Evolutionary conservation across 495 filamentous ascomycete genomes (phyloP), one percentile per base, ranked within the genome.

Genomic region (Hypoxylon lienhwacheense): DNA sequence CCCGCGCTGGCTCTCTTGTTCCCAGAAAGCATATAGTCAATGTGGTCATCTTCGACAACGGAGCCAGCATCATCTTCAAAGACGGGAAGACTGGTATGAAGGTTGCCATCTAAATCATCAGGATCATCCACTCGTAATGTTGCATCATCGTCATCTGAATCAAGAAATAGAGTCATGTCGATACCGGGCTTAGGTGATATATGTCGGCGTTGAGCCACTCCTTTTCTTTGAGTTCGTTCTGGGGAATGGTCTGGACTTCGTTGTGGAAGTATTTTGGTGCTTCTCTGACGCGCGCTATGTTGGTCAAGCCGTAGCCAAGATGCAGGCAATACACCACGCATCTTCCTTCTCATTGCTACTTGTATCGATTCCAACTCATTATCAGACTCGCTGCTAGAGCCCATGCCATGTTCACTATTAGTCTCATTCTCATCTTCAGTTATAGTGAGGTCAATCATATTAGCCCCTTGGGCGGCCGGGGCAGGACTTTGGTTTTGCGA

Each of bases 261-360:
- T 60, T 61, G 76, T 57, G 50, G 70, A 66, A 61, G 52, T 10
- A 41, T 31, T 31, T 29, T 48, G 11, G 20, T 51, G 44, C 43
- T 68, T 60, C 39, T 68, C 39, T 46, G 33, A 39, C 49, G 59
- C n/a, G 64, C 42, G 19, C 66, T 56, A 50, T 69, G 67, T 43
- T 75, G 72, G 59, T 96, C 85, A 29, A 97, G 73, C 55, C 87
- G 82, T 34, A 95, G 77, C 86, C 87, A 96, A 2, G 92, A 97
- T 4, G 92, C 92, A 26, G 92, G 91, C 33, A 97, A 78, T 11
- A 96, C 90, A 26, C 91, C 91, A 45, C 83, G 84, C 34, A 92
- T 92, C 50, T 71, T 82, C 25, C 69, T 73, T 10, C 65, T 66
- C 36, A 76, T 71, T 29, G 53, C 41, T 35, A 55, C 61, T 10